Base-by-base conservation (phyloP, 2,329 filamentous ascomycete genomes). In the Stemphylium beticola region DNA sequence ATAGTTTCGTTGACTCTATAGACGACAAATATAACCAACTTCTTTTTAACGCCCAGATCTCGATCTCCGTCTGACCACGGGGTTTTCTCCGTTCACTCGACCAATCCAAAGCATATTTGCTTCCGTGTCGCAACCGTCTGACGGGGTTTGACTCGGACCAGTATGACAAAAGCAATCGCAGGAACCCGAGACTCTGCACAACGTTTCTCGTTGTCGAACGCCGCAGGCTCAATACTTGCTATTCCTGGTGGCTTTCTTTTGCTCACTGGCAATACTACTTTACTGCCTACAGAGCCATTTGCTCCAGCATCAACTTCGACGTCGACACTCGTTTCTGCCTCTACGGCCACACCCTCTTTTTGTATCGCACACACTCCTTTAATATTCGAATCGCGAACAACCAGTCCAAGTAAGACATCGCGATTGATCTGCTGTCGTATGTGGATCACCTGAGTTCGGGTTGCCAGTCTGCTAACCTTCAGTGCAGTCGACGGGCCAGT, bases 171-270 rank as follows among this genome's bases (percentile, higher is more conserved):
- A 52, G 38, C 59, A 38, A 49, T 62, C 42, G 58, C 66, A 48
- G 49, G 39, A 18, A 55, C 64, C 37, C 64, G 62, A 55, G 58
- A 69, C 41, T 65, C 64, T 46, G 54, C 62, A 42, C 65, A 68
- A 50, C 56, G 42, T 34, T 61, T 64, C 45, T 64, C 67, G 32
- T 49, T 69, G 40, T 53, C 58, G 51, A 43, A 64, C 12, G 61
- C 60, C 33, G 56, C 56, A 31, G 60, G 61, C 38, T 48, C 66
- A 32, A 59, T 66, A 22, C 59, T 69, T 41, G 50, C 59, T 12
- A 20, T 65, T 8, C 60, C 67, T 39, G 60, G 64, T 34, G 53
- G 55, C 10, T 65, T 65, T 48, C 49, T 70, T 29, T 63, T 58
- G 34, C 45, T 63, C 18, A 53, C 57, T 11, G 61, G 59, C 55